Evolutionary conservation across 331 rosid genomes (phyloP), one percentile per base, ranked within the genome.

Genomic region (Cydonia oblonga): DNA sequence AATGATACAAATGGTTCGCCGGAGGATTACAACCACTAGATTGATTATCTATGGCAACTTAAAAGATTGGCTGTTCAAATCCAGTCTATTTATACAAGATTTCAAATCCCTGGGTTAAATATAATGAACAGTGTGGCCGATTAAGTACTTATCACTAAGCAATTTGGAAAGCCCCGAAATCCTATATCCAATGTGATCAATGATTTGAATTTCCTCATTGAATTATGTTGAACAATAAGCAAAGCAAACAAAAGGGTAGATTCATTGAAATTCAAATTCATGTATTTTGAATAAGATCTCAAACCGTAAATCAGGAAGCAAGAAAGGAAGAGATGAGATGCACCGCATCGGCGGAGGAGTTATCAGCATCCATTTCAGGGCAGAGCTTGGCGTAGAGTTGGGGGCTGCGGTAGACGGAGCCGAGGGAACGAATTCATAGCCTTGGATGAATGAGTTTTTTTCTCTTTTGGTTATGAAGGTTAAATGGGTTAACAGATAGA

Each of bases 311-410:
- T 15, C 63, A 9, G n/a, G 23, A 68, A 75, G 42, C 42, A 35
- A 35, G 12, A 12, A 72, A 26, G 2, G 6, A 40, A 9, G 9
- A 59, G 53, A 35, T 5, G 42, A 22, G 56, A 86, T 81, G 54
- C 52, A 91, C 99, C 90, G 99, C 97, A 87, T 91, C 96, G 13
- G 88, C 84, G 57, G 97, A 84, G 70, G 93, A 84, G 69, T 91
- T 91, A 72, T 93, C 98, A 3, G 96, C 83, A 73, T 86, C 96
- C 97, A 91, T 91, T 56, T 38, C 42, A 13, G 42, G 42, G 42
- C 42, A 13, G 42, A 38, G 42, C 42, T 9, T 38, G 42, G 13
- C 82, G 56, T 79, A 90, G 49, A 95, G 82, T 82, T 91, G 88
- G 1, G 97, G 99, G 80, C 99, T 91, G 1, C 99, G 96, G 70